These are phyloP conservation scores for Lipomyces mesembrius DNA, from an alignment of 805 yeast genomes.

Conservation along the genomic window DNA sequence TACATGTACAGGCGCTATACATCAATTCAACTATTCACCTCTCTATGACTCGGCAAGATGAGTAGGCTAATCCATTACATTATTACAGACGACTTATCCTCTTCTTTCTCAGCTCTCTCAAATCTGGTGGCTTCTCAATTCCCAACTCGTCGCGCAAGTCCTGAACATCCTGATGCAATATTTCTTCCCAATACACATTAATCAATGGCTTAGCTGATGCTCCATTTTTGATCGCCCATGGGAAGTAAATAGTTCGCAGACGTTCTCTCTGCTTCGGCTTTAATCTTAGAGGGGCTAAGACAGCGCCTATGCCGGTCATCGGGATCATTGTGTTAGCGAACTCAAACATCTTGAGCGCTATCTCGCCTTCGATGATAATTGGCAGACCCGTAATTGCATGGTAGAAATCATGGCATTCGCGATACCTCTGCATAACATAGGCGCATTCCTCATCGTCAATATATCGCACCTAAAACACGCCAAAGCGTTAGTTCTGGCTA, in stretches of 20 bases:
- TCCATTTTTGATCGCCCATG: slow-evolving; percentile 85
- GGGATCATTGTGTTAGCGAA: slow-evolving; percentile 91
- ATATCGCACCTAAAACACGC: slow-evolving; percentile 54
- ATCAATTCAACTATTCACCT: background rate
- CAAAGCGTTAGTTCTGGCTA: background rate
- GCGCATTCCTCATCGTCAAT: slow-evolving; percentile 91
- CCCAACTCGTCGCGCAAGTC: slow-evolving; percentile 74
- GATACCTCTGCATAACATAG: slow-evolving; percentile 87
- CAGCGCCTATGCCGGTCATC: slow-evolving; percentile 91
- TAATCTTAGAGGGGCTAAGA: slow-evolving; percentile 84
- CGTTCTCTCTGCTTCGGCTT: slow-evolving; percentile 65
- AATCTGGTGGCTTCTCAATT: slow-evolving; percentile 77
- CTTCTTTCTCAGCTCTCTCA: slow-evolving; percentile 59
- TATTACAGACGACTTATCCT: slow-evolving; percentile 26
- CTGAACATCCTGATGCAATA: slow-evolving; percentile 70
- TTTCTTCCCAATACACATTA: slow-evolving; percentile 90
- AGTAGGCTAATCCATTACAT: background rate
- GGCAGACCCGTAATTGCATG: slow-evolving; percentile 92
- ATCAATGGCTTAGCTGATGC: slow-evolving; percentile 73
- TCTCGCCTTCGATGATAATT: slow-evolving; percentile 90
- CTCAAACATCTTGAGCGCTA: slow-evolving; percentile 84
- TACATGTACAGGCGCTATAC: background rate
- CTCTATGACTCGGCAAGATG: background rate
- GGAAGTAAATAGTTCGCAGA: slow-evolving; percentile 71
- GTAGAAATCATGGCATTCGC: slow-evolving; percentile 97